phyloP scores from a whole-genome alignment of 805 yeast species.

The Hermanozyma aechmeae region DNA sequence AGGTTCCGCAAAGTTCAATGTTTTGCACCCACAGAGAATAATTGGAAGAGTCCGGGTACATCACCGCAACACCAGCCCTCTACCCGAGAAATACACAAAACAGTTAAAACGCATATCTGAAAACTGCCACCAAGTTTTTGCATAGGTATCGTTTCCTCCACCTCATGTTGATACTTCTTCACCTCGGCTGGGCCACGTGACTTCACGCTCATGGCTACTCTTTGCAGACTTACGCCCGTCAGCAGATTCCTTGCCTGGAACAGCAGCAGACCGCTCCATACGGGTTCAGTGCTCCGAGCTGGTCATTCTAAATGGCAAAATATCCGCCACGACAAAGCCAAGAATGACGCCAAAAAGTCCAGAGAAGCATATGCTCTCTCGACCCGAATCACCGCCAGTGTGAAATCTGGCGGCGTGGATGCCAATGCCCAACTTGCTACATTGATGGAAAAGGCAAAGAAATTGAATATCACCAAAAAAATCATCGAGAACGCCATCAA shows the following conservation, averaged over 20 bases:
- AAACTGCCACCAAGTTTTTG: too few species aligned
- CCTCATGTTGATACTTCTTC: too few species aligned
- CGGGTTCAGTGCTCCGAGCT: slow-evolving; percentile 21
- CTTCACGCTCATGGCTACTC: too few species aligned
- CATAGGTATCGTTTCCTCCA: too few species aligned
- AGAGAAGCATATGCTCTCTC: slow-evolving; percentile 64
- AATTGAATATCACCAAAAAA: slow-evolving; percentile 69
- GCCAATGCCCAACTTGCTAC: slow-evolving; percentile 55
- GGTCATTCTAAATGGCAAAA: slow-evolving; percentile 97
- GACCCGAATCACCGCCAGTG: slow-evolving; percentile 64
- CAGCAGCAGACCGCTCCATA: slow-evolving; percentile 7
- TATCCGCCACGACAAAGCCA: slow-evolving; percentile 89
- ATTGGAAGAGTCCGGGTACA: too few species aligned
- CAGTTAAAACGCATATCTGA: too few species aligned
- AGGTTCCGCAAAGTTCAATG: too few species aligned
- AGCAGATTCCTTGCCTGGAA: slow-evolving; percentile 1
- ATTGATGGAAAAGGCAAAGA: slow-evolving; percentile 69
- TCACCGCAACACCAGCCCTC: too few species aligned
- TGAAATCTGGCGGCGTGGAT: slow-evolving; percentile 64
- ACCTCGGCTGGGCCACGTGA: too few species aligned
- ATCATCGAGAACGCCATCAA: slow-evolving; percentile 83
- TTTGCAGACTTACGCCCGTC: too few species aligned
- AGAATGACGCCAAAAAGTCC: slow-evolving; percentile 75
- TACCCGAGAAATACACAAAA: too few species aligned
- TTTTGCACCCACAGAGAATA: too few species aligned